Base-by-base conservation (phyloP, 805 yeast genomes). In the Metschnikowia koreensis region DNA sequence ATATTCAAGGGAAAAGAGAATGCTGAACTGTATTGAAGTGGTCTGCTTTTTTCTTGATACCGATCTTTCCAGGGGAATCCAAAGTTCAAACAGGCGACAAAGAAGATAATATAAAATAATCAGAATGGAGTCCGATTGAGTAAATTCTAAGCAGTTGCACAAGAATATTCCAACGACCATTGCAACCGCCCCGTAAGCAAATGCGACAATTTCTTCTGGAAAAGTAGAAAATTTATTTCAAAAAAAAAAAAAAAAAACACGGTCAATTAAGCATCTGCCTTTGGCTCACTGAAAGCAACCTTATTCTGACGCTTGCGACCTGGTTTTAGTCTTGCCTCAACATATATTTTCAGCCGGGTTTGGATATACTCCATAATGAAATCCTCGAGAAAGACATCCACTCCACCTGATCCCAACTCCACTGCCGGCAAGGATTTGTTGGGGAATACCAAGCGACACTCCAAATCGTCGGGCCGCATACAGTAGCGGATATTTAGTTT, bases 351-450 rank as follows among this genome's bases (percentile, higher is more conserved):
- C 31, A 54, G 56, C 52, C 61, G 61, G 27, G 52, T 44, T 51
- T 50, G 52, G 22, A 67, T 52, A 45, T 66, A 66, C 46, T 66
- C 69, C 56, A 61, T 50, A 28, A 61, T 47, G 28, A 63, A 48
- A 6, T 52, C 59, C 16, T 57, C 52, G 6, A 51, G 42, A 37
- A 42, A 15, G 29, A 37, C 34, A 5, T 44, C 42, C 45, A 40
- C 47, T 7, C 44, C 57, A 13, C 43, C 41, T 5, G 48, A 47
- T 5, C 57, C 40, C 22, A 52, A 56, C n/a, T 34, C 46, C 38
- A 58, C 51, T 26, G 49, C 48, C 12, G 44, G 37, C 27, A 57
- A 43, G 33, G 50, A 41, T 37, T 46, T 48, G 37, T 60, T 56
- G 13, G 42, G 47, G 27, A 60, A 60, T 22, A 46, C 48, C 41